Percentiles rank a stretch among this genome's conserved stretches.
Conservation (phyloP, 1,139 yeast species). For the Blastobotrys serpentis region DNA sequence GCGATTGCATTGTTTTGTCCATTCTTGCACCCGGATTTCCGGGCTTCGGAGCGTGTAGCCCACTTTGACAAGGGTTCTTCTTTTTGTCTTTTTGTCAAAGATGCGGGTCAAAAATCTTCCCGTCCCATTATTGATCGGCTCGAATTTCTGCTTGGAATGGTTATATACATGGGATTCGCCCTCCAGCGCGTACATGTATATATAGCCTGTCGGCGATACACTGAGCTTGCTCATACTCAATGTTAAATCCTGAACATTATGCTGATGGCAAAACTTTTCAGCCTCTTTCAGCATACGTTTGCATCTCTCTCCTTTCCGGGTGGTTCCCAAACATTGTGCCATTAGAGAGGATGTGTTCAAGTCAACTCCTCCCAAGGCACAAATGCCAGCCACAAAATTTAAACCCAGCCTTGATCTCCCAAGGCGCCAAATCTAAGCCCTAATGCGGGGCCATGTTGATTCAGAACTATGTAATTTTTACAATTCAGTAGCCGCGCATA, state of each 20-base stretch:
- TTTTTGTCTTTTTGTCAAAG: not conserved
- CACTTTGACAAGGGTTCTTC: conserved; percentile 32
- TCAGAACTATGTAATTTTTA: too few relatives aligned
- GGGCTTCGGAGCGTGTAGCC: conserved; percentile 35
- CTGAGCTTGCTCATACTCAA: not conserved
- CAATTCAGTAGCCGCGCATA: too few relatives aligned
- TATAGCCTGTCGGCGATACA: conserved; percentile 27
- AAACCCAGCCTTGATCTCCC: too few relatives aligned
- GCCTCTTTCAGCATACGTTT: conserved; percentile 1
- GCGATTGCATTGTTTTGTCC: conserved; percentile 34
- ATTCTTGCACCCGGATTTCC: conserved; percentile 28
- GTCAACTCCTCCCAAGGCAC: too few relatives aligned
- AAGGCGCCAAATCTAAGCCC: too few relatives aligned
- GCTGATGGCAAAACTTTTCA: conserved; percentile 2
- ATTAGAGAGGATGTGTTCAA: too few relatives aligned
- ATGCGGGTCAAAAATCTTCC: not conserved
- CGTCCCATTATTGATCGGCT: conserved; percentile 13
- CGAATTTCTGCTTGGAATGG: conserved; percentile 19
- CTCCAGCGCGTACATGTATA: conserved; percentile 33
- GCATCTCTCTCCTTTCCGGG: conserved; percentile 7
- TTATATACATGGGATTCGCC: conserved; percentile 30
- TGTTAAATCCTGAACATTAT: not conserved
- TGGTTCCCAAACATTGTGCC: conserved; percentile 4
- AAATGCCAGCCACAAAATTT: too few relatives aligned
- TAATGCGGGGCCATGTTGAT: too few relatives aligned